phyloP scores from a whole-genome alignment of 495 filamentous ascomycete genomes.

The Chaetomium fimeti region DNA sequence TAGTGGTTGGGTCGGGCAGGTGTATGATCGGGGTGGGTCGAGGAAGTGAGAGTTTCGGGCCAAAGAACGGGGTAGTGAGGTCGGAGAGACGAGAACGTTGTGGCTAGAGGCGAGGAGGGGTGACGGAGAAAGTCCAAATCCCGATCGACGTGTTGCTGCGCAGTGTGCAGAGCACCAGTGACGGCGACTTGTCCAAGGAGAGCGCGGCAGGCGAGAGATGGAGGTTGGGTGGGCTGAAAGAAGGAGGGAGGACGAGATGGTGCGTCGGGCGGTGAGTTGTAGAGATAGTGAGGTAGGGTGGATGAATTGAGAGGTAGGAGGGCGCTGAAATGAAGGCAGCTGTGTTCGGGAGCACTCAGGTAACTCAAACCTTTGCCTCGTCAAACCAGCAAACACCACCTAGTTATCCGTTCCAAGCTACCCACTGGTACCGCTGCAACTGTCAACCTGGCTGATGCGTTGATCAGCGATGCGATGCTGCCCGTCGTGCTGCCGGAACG shows the following conservation, averaged over 20 bases:
- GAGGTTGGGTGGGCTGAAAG: constrained; percentile 13
- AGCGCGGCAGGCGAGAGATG: constrained; percentile 17
- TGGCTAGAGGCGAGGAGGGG: constrained; percentile 22
- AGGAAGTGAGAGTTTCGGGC: constrained; percentile 28
- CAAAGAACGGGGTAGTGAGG: constrained; percentile 21
- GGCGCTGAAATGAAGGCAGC: constrained; percentile 29
- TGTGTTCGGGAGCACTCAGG: constrained; percentile 32
- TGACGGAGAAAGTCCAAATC: constrained; percentile 27
- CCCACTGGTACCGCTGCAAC: not conserved
- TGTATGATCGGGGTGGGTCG: constrained; percentile 27
- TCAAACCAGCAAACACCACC: constrained; percentile 33
- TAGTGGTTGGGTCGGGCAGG: constrained; percentile 42
- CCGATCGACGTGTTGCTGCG: constrained; percentile 23
- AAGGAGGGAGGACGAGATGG: constrained; percentile 21
- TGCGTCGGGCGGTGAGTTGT: constrained; percentile 21
- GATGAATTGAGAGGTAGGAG: constrained; percentile 16
- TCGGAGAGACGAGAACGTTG: constrained; percentile 26
- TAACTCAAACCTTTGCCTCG: constrained; percentile 42
- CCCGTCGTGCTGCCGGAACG: not conserved
- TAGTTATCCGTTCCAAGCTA: constrained; percentile 23
- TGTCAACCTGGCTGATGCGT: not conserved
- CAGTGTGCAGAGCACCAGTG: constrained; percentile 20
- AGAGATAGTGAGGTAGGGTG: constrained; percentile 13
- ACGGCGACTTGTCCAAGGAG: constrained; percentile 15
- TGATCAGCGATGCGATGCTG: not conserved